A percentile compares a stretch with the other conserved stretches of the same genome.
Conservation (phyloP, 2,329 filamentous ascomycete genomes). For the Aspergillus amoenus region DNA sequence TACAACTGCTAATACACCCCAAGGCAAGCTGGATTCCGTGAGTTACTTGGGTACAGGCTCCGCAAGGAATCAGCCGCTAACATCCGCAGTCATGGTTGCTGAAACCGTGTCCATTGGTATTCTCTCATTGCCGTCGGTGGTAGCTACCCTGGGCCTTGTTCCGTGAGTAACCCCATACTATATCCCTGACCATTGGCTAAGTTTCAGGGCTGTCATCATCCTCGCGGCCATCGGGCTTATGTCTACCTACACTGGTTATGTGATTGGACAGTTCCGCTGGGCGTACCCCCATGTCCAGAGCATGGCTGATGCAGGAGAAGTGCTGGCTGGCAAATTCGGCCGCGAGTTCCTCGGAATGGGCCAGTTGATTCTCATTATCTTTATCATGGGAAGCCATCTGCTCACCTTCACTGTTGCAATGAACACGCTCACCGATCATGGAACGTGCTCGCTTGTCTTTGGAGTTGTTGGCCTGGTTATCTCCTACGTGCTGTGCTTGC, state of each 20-base stretch:
- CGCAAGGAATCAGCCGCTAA: too few species aligned
- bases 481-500: constrained; percentile 60
- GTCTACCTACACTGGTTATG: constrained; percentile 60
- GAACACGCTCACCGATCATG: constrained; percentile 62
- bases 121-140: constrained; percentile 54
- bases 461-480: constrained; percentile 58
- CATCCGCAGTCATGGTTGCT: constrained; percentile 51
- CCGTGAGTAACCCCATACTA: constrained; percentile 36
- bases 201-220: constrained; percentile 50
- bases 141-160: constrained; percentile 54
- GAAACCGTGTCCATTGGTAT: constrained; percentile 62
- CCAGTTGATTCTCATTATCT: constrained; percentile 64
- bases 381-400: constrained; percentile 69
- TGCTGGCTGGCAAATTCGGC: constrained; percentile 61
- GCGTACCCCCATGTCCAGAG: constrained; percentile 60
- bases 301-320: constrained; percentile 66
- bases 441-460: constrained; percentile 64
- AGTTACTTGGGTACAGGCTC: neutral
- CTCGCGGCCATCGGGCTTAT: constrained; percentile 55
- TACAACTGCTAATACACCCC: constrained; percentile 28
- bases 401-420: constrained; percentile 70
- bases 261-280: constrained; percentile 61
- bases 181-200: neutral
- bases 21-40: constrained; percentile 42
- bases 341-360: constrained; percentile 63